Evolutionary conservation across 179 eudicot species (phyloP), one percentile per base, ranked within the genome.

Genomic region (Heliamphora pulchella): DNA sequence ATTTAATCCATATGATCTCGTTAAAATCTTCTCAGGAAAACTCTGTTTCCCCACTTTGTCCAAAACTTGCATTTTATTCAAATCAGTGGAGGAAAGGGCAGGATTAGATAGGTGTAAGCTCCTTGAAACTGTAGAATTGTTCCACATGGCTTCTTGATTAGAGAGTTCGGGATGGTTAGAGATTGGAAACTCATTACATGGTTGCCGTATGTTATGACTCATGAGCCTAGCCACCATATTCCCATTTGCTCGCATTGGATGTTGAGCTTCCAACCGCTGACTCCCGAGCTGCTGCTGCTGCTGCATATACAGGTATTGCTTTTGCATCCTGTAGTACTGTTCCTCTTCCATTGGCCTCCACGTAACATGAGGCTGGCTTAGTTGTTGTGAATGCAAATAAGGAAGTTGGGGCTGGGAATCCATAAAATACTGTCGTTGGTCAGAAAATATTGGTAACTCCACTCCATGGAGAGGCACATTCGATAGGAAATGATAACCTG

Each of bases 311-410:
- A 78, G 9, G 67, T 76, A 79, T 17, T 73, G 87, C 75, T 85
- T 85, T 67, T 58, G 81, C 84, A 81, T 78, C 70, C 77, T 74
- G 67, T 68, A 85, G 11, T 18, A 58, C 3, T 66, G 78, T 61
- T 80, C 85, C 61, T 82, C 79, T 47, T 85, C 83, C 67, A 82
- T 43, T 58, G 70, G 61, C 43, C 81, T 80, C 81, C 81, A 85
- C 4, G 81, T 59, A 67, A 82, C 54, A 61, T 80, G 69, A 74
- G 84, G 75, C 17, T 79, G 79, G 74, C 43, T 78, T 43, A 64
- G 77, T 58, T 63, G 84, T 44, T 82, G 84, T 22, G 81, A 59
- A 75, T 57, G 79, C 46, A 78, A 63, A 62, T 67, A 82, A 55
- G 76, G 71, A 75, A 79, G 39, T 69, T 53, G 66, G 1, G 84